Base-by-base conservation (phyloP, 495 filamentous ascomycete genomes). In the Aspergillus funiculosus region DNA sequence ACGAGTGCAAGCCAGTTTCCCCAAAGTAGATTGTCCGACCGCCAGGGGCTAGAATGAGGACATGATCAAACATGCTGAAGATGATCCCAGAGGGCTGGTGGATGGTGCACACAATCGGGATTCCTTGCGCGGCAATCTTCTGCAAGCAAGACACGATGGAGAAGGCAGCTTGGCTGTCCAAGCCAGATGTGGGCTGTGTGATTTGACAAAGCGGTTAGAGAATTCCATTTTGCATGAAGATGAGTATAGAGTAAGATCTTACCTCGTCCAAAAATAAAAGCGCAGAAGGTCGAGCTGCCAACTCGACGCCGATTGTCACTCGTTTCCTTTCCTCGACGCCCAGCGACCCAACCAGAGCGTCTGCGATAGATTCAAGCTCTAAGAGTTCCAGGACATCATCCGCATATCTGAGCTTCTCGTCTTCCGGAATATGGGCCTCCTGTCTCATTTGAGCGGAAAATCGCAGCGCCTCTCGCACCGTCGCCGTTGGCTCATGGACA, bases 31-130 rank as follows among this genome's bases (percentile, higher is more conserved):
- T 86, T 1, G 87, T 87, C 53, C 72, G 78, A 25, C 89, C 89
- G 35, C 87, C 88, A 41, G 74, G 79, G 8, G 81, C 81, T 36
- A 95, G 72, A 69, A 94, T 89, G 11, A 94, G 66, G n/a, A 97
- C 71, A 18, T 85, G 80, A 57, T 77, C 15, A 69, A 63, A 98
- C 44, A 87, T 77, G 58, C 94, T 84, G 69, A 98, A 94, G 25
- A 98, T 74, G 61, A 94, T 85, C 28, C 88, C 89, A 0, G 83
- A 89, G 2, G 89, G 89, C 61, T 98, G 92, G 63, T 98, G 92
- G 49, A 98, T 95, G 5, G 89, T 95, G 61, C 87, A 92, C 6
- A 95, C 79, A 55, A 95, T 82, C n/a, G 89, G 87, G 61, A 94
- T 87, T 11, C 89, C 89, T 49, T 77, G 82, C 63, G 87, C 81